Evolutionary conservation across 2,329 filamentous ascomycete species (phyloP).

Genomic region (Fusarium sacchari): DNA sequence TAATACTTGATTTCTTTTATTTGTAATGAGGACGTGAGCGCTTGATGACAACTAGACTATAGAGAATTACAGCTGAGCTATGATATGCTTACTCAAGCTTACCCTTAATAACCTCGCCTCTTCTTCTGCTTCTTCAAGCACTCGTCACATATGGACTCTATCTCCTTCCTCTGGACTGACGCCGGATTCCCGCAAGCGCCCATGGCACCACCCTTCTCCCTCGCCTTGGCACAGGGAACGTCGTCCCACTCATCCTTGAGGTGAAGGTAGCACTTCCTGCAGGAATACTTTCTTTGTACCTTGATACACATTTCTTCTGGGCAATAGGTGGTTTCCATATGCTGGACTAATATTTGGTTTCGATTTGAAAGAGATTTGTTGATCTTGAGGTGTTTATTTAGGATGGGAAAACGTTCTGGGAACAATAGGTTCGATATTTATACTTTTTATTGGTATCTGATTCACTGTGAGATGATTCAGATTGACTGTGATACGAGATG

Average conservation of each 20-base stretch:
- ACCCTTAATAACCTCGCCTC: neutral
- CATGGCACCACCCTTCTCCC: neutral
- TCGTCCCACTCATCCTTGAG: neutral
- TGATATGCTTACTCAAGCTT: neutral
- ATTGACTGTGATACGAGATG: neutral
- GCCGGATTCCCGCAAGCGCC: neutral
- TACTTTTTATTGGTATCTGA: neutral
- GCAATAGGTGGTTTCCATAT: neutral
- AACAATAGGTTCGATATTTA: neutral
- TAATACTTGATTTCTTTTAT: no score
- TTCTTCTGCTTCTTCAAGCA: conserved; percentile 3
- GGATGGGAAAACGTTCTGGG: no score
- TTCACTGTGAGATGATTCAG: neutral
- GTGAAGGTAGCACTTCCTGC: neutral
- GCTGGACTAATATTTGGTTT: fast-evolving
- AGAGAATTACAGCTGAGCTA: neutral
- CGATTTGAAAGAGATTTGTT: no score
- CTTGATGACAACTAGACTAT: neutral
- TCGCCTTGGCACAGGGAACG: neutral
- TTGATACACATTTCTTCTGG: neutral
- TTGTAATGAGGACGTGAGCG: neutral
- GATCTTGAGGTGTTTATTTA: neutral
- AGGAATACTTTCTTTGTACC: neutral
- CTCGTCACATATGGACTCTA: neutral
- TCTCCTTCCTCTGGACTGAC: neutral